phyloP scores from a whole-genome alignment of 192 early-diverging fungal species.

The Rhizoclosmatium sp. region DNA sequence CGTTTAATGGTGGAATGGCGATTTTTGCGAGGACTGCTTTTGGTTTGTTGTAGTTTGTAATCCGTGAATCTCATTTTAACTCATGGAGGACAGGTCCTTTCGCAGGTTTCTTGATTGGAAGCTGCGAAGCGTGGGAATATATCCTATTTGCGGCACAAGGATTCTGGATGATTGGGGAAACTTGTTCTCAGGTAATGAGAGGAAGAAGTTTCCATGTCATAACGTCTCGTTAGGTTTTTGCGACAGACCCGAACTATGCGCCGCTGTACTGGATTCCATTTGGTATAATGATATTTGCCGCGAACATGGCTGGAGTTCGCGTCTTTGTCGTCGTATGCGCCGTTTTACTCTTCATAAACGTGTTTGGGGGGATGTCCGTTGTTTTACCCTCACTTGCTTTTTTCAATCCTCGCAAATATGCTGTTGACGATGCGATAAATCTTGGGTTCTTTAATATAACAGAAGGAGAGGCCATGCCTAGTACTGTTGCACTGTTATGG shows the following conservation, averaged over 20 bases:
- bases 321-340: background rate
- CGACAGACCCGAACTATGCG: background rate
- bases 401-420: background rate
- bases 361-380: background rate
- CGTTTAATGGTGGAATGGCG: slow-evolving; percentile 31
- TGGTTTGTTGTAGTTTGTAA: background rate
- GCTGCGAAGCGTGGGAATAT: slow-evolving; percentile 24
- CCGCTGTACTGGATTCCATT: background rate
- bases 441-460: background rate
- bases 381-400: background rate
- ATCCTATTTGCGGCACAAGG: slow-evolving; percentile 5
- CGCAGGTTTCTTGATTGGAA: slow-evolving; percentile 20
- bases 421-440: background rate
- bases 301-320: background rate
- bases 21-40: background rate
- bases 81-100: background rate
- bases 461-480: background rate
- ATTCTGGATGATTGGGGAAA: background rate
- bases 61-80: background rate
- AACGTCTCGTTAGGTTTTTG: background rate
- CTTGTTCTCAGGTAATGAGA: background rate
- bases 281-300: background rate
- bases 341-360: background rate
- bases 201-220: background rate
- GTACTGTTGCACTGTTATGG: background rate